Percentiles rank a stretch among this genome's conserved stretches.
phyloP scores from a whole-genome alignment of 1,139 yeast species.

The Suhomyces taliae region DNA sequence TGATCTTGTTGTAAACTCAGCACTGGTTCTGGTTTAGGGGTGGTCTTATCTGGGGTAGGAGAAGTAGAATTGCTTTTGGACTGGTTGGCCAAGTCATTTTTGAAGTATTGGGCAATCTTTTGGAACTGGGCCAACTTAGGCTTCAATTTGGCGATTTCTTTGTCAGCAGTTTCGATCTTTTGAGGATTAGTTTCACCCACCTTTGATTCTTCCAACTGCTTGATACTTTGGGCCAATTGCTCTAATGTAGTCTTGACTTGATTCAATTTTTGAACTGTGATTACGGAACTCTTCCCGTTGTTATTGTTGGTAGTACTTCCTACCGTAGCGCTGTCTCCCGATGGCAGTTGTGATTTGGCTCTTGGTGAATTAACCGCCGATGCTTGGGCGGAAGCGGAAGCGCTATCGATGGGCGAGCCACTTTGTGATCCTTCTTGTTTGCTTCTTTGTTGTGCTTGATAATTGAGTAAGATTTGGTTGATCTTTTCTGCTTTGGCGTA shows the following conservation, averaged over 20 bases:
- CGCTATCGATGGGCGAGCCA: constrained; percentile 6
- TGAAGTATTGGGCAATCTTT: constrained; percentile 40
- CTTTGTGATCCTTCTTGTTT: constrained; percentile 9
- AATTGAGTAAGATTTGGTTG: constrained; percentile 45
- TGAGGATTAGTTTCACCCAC: constrained; percentile 25
- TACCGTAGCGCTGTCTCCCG: background rate
- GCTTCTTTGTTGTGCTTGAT: constrained; percentile 37
- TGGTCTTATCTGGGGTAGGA: constrained; percentile 10
- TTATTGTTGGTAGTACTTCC: background rate
- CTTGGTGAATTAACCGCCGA: constrained; percentile 8
- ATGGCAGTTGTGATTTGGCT: constrained; percentile 7
- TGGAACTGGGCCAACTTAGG: constrained; percentile 39
- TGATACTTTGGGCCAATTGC: constrained; percentile 43
- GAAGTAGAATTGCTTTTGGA: constrained; percentile 7
- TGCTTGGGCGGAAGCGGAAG: constrained; percentile 5
- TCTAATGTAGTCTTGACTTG: constrained; percentile 38
- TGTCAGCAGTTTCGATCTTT: constrained; percentile 33
- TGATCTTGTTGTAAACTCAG: background rate
- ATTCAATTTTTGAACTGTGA: constrained; percentile 42
- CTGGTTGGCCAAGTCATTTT: constrained; percentile 36
- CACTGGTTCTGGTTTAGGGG: background rate
- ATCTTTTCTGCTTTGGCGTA: constrained; percentile 68
- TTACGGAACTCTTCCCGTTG: constrained; percentile 22
- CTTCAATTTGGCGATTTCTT: constrained; percentile 35
- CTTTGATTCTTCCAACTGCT: constrained; percentile 27